Conservation (phyloP, 2,329 filamentous ascomycete genomes). For the Eurotiales sp. region DNA sequence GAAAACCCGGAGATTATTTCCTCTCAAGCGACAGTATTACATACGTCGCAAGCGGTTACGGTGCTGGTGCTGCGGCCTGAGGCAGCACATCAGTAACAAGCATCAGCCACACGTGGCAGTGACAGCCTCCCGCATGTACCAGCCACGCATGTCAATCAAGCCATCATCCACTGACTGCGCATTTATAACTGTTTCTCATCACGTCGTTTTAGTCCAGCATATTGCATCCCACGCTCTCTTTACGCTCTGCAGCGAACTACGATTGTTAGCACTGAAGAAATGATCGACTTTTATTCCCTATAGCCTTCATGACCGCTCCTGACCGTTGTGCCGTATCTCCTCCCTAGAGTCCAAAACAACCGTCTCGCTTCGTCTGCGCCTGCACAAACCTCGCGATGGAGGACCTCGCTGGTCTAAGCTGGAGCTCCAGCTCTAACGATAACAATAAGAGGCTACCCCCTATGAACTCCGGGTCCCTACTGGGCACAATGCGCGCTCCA, state of each 20-base stretch:
- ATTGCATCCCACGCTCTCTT: background rate
- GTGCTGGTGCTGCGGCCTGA: background rate
- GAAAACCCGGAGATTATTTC: too few species aligned
- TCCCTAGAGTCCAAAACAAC: background rate
- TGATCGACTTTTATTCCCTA: background rate
- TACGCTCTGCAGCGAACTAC: background rate
- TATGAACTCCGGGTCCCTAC: conserved; percentile 32
- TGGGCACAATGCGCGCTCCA: conserved; percentile 34
- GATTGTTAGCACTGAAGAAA: background rate
- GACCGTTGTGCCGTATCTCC: background rate
- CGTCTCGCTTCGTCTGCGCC: background rate
- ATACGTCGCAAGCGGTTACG: too few species aligned
- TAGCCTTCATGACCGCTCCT: background rate
- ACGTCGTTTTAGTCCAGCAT: background rate
- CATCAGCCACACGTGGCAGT: background rate
- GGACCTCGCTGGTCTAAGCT: conserved; percentile 45
- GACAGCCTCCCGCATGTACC: background rate
- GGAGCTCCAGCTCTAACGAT: conserved; percentile 35
- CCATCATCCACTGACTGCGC: background rate
- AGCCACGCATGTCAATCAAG: background rate
- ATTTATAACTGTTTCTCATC: background rate
- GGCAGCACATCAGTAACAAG: background rate
- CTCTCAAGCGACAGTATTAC: too few species aligned
- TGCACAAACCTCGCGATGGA: conserved; percentile 34
- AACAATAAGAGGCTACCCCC: conserved; percentile 33